A percentile compares a stretch with the other conserved stretches of the same genome.
Conservation (phyloP, 257 asterid species). For the Schizonepeta tenuifolia region DNA sequence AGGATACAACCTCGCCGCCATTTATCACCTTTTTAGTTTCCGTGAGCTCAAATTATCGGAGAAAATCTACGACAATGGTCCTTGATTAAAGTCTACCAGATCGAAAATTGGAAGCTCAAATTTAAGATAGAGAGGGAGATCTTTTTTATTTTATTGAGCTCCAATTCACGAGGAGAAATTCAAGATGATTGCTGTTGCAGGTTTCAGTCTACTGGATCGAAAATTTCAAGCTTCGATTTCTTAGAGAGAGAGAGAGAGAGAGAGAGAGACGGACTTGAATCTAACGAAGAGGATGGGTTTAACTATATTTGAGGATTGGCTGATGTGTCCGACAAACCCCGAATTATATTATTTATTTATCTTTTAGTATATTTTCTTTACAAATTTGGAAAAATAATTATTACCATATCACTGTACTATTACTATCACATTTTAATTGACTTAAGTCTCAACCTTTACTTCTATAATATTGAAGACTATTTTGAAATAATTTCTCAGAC, state of each 20-base stretch:
- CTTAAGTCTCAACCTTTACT: background rate
- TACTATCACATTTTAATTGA: background rate
- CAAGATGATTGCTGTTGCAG: conserved; percentile 19
- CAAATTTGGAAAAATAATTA: background rate
- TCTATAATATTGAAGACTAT: background rate
- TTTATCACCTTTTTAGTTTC: conserved; percentile 9
- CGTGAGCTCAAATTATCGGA: conserved; percentile 17
- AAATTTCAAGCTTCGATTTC: background rate
- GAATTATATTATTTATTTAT: background rate
- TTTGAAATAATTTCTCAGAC: background rate
- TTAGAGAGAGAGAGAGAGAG: conserved; percentile 13
- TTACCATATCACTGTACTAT: background rate
- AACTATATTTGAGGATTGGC: conserved; percentile 41
- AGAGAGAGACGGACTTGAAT: conserved; percentile 43
- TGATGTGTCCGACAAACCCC: conserved; percentile 46
- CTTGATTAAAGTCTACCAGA: conserved; percentile 30
- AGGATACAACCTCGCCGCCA: conserved; percentile 54
- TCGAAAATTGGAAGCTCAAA: background rate
- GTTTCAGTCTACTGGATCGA: conserved; percentile 30
- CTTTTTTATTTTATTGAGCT: conserved; percentile 3
- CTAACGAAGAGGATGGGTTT: conserved; percentile 35
- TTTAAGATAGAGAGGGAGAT: background rate
- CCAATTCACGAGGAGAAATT: background rate
- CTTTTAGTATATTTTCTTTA: background rate
- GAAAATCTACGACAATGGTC: background rate